A percentile compares a stretch with the other conserved stretches of the same genome.
Conservation (phyloP, 805 yeast genomes). For the Ogataea corticis region DNA sequence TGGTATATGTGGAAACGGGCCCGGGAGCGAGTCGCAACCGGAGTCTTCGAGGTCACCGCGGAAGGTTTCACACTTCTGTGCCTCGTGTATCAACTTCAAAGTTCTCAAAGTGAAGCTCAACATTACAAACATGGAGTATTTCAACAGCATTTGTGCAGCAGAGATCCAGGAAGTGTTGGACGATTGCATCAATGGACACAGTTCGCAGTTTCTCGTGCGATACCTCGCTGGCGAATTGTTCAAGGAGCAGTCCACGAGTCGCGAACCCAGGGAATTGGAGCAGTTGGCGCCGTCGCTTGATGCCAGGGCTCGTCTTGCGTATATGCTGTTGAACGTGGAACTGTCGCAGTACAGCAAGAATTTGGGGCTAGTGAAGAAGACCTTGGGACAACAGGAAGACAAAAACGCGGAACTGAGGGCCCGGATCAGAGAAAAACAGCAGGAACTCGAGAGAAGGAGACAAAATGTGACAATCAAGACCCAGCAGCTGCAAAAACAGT, state of each 20-base stretch:
- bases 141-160: slow-evolving; percentile 18
- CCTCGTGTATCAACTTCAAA: slow-evolving; percentile 30
- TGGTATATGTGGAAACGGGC: slow-evolving; percentile 18
- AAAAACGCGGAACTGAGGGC: slow-evolving; percentile 11
- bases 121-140: slow-evolving; percentile 20
- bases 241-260: not conserved
- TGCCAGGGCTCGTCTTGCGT: slow-evolving; percentile 32
- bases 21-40: not conserved
- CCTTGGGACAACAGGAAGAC: slow-evolving; percentile 9
- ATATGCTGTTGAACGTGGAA: slow-evolving; percentile 34
- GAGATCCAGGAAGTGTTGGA: slow-evolving; percentile 27
- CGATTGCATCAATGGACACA: slow-evolving; percentile 28
- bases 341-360: slow-evolving; percentile 20
- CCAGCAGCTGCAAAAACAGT: slow-evolving; percentile 1
- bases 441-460: not conserved
- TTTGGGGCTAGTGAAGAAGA: slow-evolving; percentile 10
- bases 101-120: slow-evolving; percentile 27
- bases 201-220: slow-evolving; percentile 16
- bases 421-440: slow-evolving; percentile 5
- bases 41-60: not conserved
- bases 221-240: slow-evolving; percentile 15
- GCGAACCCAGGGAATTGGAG: slow-evolving; percentile 4
- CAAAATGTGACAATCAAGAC: not conserved
- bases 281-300: slow-evolving; percentile 23
- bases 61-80: slow-evolving; percentile 21